Conservation (phyloP, 768 basidiomycete species). For the Antrodiella citrinella region DNA sequence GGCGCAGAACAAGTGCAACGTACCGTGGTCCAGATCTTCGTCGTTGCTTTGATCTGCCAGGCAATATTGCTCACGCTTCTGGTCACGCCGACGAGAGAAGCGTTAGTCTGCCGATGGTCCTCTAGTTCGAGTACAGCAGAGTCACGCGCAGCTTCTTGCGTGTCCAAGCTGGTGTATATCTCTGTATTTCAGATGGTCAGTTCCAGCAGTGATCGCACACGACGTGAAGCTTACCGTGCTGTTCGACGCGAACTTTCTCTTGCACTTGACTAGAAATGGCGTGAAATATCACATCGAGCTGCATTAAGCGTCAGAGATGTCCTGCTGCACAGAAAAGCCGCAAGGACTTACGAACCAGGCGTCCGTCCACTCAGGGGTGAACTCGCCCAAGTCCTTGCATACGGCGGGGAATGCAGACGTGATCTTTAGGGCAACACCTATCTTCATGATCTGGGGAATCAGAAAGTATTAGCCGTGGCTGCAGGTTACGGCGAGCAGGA, state of each 20-base stretch:
- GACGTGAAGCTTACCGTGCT: too few species aligned
- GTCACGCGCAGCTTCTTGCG: background rate
- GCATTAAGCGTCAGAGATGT: too few species aligned
- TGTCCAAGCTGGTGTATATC: background rate
- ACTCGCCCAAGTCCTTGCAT: background rate
- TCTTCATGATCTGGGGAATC: background rate
- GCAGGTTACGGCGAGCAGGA: too few species aligned
- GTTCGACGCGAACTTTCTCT: slow-evolving; percentile 17
- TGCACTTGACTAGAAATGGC: background rate
- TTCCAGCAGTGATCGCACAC: background rate
- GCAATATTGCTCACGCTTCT: background rate
- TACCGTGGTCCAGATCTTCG: background rate
- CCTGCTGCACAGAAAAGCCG: too few species aligned
- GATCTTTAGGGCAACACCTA: background rate
- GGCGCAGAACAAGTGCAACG: background rate
- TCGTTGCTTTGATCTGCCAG: background rate
- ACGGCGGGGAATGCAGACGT: background rate
- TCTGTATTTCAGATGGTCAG: background rate
- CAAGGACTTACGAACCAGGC: background rate
- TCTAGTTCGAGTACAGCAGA: background rate
- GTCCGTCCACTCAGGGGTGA: background rate
- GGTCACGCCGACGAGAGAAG: background rate
- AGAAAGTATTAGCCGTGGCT: too few species aligned
- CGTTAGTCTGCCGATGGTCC: background rate
- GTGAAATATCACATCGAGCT: background rate